phyloP scores from a whole-genome alignment of 1,284 basidiomycete species.

The Testicularia cyperi region DNA sequence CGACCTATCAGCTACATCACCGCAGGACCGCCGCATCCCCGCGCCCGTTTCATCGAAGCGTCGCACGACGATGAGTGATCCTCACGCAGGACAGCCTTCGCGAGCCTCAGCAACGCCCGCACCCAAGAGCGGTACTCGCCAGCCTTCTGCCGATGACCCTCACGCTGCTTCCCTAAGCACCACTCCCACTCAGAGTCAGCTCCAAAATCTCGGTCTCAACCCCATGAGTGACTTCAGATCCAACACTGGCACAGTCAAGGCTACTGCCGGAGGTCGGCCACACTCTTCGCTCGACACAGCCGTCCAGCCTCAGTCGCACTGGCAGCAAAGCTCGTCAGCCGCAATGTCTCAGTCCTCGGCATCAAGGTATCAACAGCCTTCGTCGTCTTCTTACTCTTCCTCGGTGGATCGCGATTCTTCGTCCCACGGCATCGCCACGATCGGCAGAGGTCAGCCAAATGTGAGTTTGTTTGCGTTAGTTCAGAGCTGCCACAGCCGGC shows the following conservation, averaged over 20 bases:
- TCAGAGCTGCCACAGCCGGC: too few species aligned
- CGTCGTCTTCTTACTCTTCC: constrained; percentile 12
- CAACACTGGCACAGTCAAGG: constrained; percentile 11
- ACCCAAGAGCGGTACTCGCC: not conserved
- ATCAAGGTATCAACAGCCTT: constrained; percentile 15
- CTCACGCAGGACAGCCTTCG: not conserved
- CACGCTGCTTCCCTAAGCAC: constrained; percentile 39
- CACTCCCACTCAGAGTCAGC: constrained; percentile 39
- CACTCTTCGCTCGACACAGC: not conserved
- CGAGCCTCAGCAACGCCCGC: not conserved
- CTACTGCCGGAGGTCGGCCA: constrained; percentile 1
- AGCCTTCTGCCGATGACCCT: constrained; percentile 11
- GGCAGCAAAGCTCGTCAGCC: not conserved
- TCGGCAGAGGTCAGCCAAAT: constrained; percentile 23
- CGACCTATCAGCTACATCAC: too few species aligned
- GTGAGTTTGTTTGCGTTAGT: too few species aligned
- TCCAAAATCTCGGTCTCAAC: constrained; percentile 15
- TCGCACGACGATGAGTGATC: constrained; percentile 3
- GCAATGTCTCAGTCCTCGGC: not conserved
- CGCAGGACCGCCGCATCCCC: too few species aligned
- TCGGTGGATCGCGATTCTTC: constrained; percentile 8
- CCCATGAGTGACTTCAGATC: constrained; percentile 19
- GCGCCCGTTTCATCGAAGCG: too few species aligned
- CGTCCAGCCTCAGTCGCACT: not conserved
- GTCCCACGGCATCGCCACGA: constrained; percentile 22